A percentile compares a stretch with the other conserved stretches of the same genome.
Evolutionary conservation across 2,329 filamentous ascomycete species (phyloP).

Genomic region (Trichophyton benhamiae): DNA sequence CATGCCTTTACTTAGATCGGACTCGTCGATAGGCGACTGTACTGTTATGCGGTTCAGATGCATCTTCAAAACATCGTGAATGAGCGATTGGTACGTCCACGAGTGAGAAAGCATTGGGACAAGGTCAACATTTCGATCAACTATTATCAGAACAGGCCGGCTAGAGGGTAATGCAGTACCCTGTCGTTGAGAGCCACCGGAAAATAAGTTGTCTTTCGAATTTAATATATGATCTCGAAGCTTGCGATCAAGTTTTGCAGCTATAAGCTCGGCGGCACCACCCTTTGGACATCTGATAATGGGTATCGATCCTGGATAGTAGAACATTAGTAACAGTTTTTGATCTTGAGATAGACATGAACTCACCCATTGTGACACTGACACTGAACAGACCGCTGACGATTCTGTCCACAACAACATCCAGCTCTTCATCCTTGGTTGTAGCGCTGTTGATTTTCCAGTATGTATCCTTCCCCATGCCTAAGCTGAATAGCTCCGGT

Average conservation of each 20-base stretch:
- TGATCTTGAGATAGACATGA: background rate
- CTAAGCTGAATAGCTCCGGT: conserved; percentile 86
- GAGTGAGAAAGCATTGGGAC: conserved; percentile 99
- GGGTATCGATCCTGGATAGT: conserved; percentile 61
- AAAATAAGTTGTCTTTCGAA: conserved; percentile 95
- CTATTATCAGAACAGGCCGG: conserved; percentile 78
- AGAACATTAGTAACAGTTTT: background rate
- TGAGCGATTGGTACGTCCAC: conserved; percentile 77
- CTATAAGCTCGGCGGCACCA: conserved; percentile 86
- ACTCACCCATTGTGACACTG: conserved; percentile 85
- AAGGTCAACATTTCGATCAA: conserved; percentile 89
- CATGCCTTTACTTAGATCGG: conserved; percentile 58
- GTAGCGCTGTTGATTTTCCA: conserved; percentile 91
- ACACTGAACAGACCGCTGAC: conserved; percentile 97
- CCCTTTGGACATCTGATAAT: conserved; percentile 91
- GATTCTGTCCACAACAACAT: conserved; percentile 75
- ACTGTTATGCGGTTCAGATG: conserved; percentile 89
- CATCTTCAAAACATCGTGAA: conserved; percentile 66
- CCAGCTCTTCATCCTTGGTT: conserved; percentile 80
- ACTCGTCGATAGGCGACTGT: conserved; percentile 67
- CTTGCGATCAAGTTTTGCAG: conserved; percentile 86
- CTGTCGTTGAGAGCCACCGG: conserved; percentile 42
- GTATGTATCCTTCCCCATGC: conserved; percentile 86
- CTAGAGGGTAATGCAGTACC: conserved; percentile 54
- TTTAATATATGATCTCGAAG: conserved; percentile 93